Base-by-base conservation (phyloP, 805 yeast genomes). In the Myxozyma neotropica region DNA sequence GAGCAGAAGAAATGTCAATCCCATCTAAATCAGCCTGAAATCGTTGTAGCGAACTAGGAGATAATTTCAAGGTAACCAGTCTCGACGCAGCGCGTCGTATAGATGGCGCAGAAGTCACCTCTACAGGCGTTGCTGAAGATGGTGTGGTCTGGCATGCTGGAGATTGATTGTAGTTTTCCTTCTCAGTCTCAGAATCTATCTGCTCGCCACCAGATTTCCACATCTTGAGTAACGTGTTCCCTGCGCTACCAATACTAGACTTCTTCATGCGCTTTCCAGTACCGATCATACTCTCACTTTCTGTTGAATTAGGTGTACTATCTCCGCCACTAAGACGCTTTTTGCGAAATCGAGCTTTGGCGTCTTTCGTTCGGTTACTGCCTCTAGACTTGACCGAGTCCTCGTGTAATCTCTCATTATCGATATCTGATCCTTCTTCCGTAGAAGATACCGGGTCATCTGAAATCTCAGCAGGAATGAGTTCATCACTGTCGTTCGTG, bases 371-470 rank as follows among this genome's bases (percentile, higher is more conserved):
- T 7, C 42, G 42, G 21, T 19, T n/a, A 15, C 26, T 17, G 38
- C 33, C 35, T 10, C 29, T 29, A 36, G 21, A 24, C 17, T 19
- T 13, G 26, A 19, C 29, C 5, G 55, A 24, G 23, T 15, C 13
- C 2, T 21, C 10, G 15, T 7, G 39, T 15, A n/a, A 12, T 24
- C 23, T 29, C 8, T 19, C 48, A 3, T 40, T 36, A 13, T 53
- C 42, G 17, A 3, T 17, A 33, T 53, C 35, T 6, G 49, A 52
- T n/a, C 3, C 23, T 7, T 33, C 49, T 17, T 42, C 46, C 4
- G 49, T 31, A 2, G 59, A 42, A 8, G 54, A 48, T 1, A 55
- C 59, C 8, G 59, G 59, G 21, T 55, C 59, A 36, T 55, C 59
- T 2, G 59, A 42, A n/a, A 55, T 33, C 19, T 55, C 45, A 1